Percentiles rank a stretch among this genome's conserved stretches.
Evolutionary conservation across 768 basidiomycete genomes (phyloP).

Genomic region (Tulasnella sp.): DNA sequence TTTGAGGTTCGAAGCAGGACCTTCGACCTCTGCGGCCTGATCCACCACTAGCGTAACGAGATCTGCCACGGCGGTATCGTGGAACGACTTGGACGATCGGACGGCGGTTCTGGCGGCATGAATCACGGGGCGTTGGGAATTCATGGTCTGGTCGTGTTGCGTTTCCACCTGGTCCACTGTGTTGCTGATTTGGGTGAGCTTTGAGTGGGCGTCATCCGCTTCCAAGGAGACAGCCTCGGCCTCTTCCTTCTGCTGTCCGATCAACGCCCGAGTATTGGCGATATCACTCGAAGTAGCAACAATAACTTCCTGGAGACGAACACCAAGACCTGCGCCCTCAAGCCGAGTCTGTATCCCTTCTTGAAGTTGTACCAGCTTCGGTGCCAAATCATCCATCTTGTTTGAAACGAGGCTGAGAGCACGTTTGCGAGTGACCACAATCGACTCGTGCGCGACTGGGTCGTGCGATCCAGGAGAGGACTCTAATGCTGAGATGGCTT

Average conservation of each 20-base stretch:
- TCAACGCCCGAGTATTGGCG: neutral
- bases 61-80: neutral
- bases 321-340: conserved; percentile 4
- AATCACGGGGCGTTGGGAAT: neutral
- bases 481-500: conserved; percentile 62
- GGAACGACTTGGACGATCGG: neutral
- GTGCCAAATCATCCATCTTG: conserved; percentile 23
- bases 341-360: conserved; percentile 25
- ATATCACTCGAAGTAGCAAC: neutral
- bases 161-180: neutral
- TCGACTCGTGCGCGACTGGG: conserved; percentile 50
- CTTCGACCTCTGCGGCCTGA: neutral
- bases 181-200: neutral
- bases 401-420: conserved; percentile 53
- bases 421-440: conserved; percentile 56
- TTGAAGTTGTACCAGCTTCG: conserved; percentile 22
- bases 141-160: neutral
- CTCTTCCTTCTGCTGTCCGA: neutral
- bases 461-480: conserved; percentile 51
- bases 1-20: neutral
- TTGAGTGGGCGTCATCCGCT: neutral
- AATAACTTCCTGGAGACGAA: neutral
- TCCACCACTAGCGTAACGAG: conserved; percentile 7
- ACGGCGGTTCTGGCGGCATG: neutral
- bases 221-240: neutral